Evolutionary conservation across 306 rosid genomes (phyloP).

Genomic region (Dalbergia oliveri): DNA sequence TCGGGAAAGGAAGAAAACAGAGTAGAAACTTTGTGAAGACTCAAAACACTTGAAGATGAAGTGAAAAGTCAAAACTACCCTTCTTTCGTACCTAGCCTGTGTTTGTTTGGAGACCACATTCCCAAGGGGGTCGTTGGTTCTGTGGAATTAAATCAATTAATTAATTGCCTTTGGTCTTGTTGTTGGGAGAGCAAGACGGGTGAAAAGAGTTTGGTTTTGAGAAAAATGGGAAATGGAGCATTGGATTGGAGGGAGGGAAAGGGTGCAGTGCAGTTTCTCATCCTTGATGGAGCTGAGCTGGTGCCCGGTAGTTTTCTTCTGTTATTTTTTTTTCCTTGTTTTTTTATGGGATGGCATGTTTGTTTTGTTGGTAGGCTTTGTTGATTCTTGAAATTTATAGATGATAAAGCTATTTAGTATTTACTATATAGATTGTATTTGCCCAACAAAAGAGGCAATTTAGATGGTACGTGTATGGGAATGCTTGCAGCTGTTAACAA

Average conservation of each 20-base stretch:
- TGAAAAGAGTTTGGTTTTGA: not conserved
- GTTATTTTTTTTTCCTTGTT: too few relatives aligned
- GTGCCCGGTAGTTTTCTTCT: not conserved
- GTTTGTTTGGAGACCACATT: too few relatives aligned
- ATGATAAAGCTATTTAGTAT: not conserved
- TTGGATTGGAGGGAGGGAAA: not conserved
- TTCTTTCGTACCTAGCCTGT: not conserved
- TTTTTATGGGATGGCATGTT: too few relatives aligned
- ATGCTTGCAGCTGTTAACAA: not conserved
- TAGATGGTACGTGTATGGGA: not conserved
- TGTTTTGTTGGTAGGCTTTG: not conserved
- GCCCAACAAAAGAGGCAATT: not conserved
- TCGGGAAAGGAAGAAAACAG: not conserved
- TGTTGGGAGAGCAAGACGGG: not conserved
- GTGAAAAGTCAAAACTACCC: constrained; percentile 37
- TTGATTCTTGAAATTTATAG: not conserved
- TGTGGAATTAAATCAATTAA: too few relatives aligned
- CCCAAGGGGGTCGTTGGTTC: too few relatives aligned
- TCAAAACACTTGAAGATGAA: not conserved
- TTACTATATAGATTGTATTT: constrained; percentile 3
- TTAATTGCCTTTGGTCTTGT: too few relatives aligned
- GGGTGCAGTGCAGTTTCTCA: not conserved
- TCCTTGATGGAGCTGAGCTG: not conserved
- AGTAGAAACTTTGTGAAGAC: constrained; percentile 6
- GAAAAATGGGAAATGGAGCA: not conserved